Evolutionary conservation across 1,284 basidiomycete genomes (phyloP).

Genomic region (Termitomyces sp.): DNA sequence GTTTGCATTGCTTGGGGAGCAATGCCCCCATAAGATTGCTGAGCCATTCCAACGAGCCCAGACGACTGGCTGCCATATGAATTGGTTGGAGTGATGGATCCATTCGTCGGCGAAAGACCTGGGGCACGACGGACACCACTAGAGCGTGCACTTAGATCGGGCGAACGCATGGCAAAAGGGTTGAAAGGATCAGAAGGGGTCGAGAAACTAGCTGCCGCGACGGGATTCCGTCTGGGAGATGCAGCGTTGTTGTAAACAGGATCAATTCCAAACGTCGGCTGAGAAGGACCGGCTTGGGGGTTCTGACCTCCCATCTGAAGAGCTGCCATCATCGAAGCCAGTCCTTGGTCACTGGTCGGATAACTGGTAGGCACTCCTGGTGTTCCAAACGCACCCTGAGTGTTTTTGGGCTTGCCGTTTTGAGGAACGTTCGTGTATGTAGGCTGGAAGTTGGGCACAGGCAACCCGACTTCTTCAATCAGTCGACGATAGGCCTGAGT

Average conservation of each 20-base stretch:
- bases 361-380: slow-evolving; percentile 74
- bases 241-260: slow-evolving; percentile 42
- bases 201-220: slow-evolving; percentile 51
- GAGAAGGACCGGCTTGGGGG: slow-evolving; percentile 68
- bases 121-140: slow-evolving; percentile 48
- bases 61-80: slow-evolving; percentile 61
- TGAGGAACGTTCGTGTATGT: slow-evolving; percentile 63
- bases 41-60: slow-evolving; percentile 53
- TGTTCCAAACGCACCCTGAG: slow-evolving; percentile 55
- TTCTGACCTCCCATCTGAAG: slow-evolving; percentile 83
- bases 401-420: slow-evolving; percentile 59
- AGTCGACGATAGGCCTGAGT: slow-evolving; percentile 91
- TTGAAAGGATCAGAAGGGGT: slow-evolving; percentile 70
- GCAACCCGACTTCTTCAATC: slow-evolving; percentile 91
- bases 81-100: slow-evolving; percentile 38
- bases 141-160: slow-evolving; percentile 50
- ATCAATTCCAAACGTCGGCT: slow-evolving; percentile 58
- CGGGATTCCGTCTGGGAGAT: slow-evolving; percentile 43
- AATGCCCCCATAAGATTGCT: slow-evolving; percentile 57
- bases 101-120: slow-evolving; percentile 29
- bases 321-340: slow-evolving; percentile 85
- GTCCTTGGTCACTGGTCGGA: slow-evolving; percentile 72
- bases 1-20: slow-evolving; percentile 56
- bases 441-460: slow-evolving; percentile 80
- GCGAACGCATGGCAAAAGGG: slow-evolving; percentile 63